These are phyloP conservation scores for Verbascum thapsus DNA, from an alignment of 257 asterid species.

Conservation along the genomic window DNA sequence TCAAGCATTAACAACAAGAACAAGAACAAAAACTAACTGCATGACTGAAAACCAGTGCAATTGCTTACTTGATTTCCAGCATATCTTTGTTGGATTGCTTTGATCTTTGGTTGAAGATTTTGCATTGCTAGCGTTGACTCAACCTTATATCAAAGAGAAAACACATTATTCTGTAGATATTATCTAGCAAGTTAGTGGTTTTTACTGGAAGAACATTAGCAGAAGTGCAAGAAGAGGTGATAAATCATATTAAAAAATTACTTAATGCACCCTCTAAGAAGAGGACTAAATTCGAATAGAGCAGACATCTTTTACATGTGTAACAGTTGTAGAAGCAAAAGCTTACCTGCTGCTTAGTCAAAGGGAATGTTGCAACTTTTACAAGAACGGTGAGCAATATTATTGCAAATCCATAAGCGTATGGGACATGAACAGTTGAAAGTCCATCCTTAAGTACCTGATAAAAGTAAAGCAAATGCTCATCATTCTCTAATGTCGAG, in stretches of 20 bases:
- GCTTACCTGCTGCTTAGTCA: constrained; percentile 97
- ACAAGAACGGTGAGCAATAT: constrained; percentile 90
- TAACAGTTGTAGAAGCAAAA: constrained; percentile 26
- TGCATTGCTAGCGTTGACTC: constrained; percentile 99
- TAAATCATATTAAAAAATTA: constrained; percentile 1
- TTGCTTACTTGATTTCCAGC: constrained; percentile 89
- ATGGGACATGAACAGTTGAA: constrained; percentile 87
- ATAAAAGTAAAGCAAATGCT: constrained; percentile 34
- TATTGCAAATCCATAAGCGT: constrained; percentile 95
- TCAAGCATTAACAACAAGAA: constrained; percentile 14
- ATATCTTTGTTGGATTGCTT: constrained; percentile 96
- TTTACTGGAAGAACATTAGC: constrained; percentile 19
- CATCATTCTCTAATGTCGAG: not conserved
- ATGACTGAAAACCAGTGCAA: constrained; percentile 19
- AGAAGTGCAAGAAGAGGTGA: not conserved
- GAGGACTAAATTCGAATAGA: constrained; percentile 11
- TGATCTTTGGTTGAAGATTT: constrained; percentile 97
- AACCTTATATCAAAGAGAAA: constrained; percentile 53
- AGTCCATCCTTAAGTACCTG: constrained; percentile 95
- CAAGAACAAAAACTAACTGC: not conserved
- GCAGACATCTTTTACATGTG: constrained; percentile 11
- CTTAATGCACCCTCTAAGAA: constrained; percentile 13
- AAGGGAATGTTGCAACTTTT: constrained; percentile 84
- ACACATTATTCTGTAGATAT: constrained; percentile 17
- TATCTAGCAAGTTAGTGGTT: constrained; percentile 26